These are phyloP conservation scores for Scutellaria barbata DNA, from an alignment of 257 asterid species.

Conservation along the genomic window DNA sequence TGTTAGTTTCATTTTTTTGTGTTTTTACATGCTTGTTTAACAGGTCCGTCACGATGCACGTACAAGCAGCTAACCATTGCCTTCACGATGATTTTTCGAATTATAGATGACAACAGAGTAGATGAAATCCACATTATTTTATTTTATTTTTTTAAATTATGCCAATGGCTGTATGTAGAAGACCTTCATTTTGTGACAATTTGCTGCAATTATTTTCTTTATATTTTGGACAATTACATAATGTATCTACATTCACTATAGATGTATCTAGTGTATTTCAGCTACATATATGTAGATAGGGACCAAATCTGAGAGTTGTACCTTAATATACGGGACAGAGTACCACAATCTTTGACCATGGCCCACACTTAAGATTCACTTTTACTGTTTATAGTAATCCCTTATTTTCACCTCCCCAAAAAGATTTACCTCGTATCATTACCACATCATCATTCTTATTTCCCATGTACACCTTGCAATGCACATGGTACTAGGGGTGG, in stretches of 20 bases:
- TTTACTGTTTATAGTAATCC: slow-evolving; percentile 43
- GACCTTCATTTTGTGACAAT: not conserved
- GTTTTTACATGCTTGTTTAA: not conserved
- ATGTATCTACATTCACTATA: too few relatives aligned
- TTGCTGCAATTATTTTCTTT: not conserved
- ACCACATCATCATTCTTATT: not conserved
- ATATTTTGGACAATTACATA: not conserved
- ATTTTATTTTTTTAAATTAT: not conserved
- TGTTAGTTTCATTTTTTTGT: not conserved
- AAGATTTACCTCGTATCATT: slow-evolving; percentile 37
- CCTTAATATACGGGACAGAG: slow-evolving; percentile 7
- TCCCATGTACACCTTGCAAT: too few relatives aligned
- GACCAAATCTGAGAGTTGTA: slow-evolving; percentile 35
- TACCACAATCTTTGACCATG: slow-evolving; percentile 43
- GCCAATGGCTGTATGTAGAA: not conserved
- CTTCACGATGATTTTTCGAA: not conserved
- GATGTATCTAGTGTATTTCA: too few relatives aligned
- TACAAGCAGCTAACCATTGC: not conserved
- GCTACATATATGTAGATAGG: slow-evolving; percentile 2
- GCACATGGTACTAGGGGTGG: too few relatives aligned
- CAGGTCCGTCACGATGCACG: not conserved
- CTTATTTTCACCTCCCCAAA: slow-evolving; percentile 2
- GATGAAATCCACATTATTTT: too few relatives aligned
- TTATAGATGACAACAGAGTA: not conserved
- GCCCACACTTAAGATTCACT: slow-evolving; percentile 32